Evolutionary conservation across 2,329 filamentous ascomycete genomes (phyloP).

Genomic region (Aspergillus ochraceoroseus): DNA sequence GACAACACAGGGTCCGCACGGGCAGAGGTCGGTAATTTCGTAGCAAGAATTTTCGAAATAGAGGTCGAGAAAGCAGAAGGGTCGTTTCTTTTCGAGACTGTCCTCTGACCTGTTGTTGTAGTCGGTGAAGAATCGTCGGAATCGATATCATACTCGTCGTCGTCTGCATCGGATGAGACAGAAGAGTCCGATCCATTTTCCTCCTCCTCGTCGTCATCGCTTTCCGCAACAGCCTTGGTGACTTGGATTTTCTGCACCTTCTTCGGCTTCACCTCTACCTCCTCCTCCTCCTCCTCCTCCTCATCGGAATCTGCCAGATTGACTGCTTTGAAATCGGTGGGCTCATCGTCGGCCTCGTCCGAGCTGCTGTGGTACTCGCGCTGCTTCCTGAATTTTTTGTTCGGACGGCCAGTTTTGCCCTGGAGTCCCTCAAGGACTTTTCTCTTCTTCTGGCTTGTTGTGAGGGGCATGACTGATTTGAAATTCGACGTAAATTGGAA

Average conservation of each 20-base stretch:
- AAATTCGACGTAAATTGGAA: conserved; percentile 1
- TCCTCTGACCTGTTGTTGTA: conserved; percentile 38
- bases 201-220: conserved; percentile 17
- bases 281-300: no score
- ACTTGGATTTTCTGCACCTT: conserved; percentile 21
- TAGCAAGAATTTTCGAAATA: conserved; percentile 85
- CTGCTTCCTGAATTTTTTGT: conserved; percentile 60
- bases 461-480: conserved; percentile 37
- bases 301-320: conserved; percentile 48
- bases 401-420: conserved; percentile 48
- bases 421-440: conserved; percentile 57
- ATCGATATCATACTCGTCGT: conserved; percentile 36
- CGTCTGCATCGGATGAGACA: conserved; percentile 25
- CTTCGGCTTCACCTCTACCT: conserved; percentile 21
- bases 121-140: conserved; percentile 42
- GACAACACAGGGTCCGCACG: conserved; percentile 87
- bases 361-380: conserved; percentile 59
- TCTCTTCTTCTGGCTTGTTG: conserved; percentile 47
- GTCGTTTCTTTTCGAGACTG: conserved; percentile 73
- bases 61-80: conserved; percentile 86
- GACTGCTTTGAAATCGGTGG: conserved; percentile 48
- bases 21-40: conserved; percentile 76
- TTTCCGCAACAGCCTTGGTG: conserved; percentile 18
- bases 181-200: conserved; percentile 23
- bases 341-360: conserved; percentile 43